These are phyloP conservation scores for Tremella mesenterica DNA, from an alignment of 768 basidiomycete genomes.

Conservation along the genomic window DNA sequence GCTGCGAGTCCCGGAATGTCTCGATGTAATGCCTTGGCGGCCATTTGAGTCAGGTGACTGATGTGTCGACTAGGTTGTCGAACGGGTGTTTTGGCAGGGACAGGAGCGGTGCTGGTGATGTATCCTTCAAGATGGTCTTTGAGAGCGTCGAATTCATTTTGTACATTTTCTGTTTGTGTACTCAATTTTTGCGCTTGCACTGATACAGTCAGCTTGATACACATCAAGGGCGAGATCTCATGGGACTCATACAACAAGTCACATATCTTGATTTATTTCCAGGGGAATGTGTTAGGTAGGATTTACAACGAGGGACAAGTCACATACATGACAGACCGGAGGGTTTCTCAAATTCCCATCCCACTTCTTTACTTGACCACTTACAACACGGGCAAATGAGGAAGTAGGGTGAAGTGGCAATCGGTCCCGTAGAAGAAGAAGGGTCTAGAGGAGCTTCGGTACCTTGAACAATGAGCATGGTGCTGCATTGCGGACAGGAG, in stretches of 20 bases:
- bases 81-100: conserved; percentile 2
- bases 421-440: conserved; percentile 36
- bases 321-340: conserved; percentile 87
- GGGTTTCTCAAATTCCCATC: conserved; percentile 90
- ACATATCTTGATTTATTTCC: no score
- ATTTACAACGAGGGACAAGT: no score
- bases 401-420: conserved; percentile 70
- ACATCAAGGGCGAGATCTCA: background rate
- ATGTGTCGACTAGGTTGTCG: conserved; percentile 28
- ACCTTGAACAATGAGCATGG: conserved; percentile 70
- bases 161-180: conserved; percentile 63
- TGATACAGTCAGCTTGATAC: conserved; percentile 42
- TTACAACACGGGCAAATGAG: conserved; percentile 84
- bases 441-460: conserved; percentile 50
- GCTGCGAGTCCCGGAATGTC: conserved; percentile 51
- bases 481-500: conserved; percentile 89
- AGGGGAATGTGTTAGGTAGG: no score
- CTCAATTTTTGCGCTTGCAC: conserved; percentile 86
- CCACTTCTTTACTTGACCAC: conserved; percentile 89
- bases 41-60: conserved; percentile 57
- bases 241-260: conserved; percentile 1
- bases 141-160: conserved; percentile 79
- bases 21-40: conserved; percentile 75
- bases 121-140: conserved; percentile 97
- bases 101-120: conserved; percentile 51